These are phyloP conservation scores for Boletus rubescentipes DNA, from an alignment of 768 basidiomycete genomes.

Conservation along the genomic window DNA sequence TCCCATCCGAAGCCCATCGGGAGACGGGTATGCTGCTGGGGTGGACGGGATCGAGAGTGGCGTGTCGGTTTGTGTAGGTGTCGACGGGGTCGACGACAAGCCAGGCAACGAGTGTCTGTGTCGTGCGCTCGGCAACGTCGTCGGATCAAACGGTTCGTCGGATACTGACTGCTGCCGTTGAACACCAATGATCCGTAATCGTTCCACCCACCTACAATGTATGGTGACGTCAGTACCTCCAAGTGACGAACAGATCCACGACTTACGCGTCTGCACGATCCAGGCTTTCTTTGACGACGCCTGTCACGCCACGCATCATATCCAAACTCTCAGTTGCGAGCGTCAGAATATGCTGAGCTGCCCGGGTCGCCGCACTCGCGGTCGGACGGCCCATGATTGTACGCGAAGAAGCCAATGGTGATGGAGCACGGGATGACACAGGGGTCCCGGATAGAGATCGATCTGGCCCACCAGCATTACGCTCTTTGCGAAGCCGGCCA, in stretches of 20 bases:
- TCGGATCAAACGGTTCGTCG: slow-evolving; percentile 16
- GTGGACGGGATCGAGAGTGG: slow-evolving; percentile 32
- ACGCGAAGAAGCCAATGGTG: slow-evolving; percentile 30
- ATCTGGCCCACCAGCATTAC: slow-evolving; percentile 37
- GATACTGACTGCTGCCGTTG: slow-evolving; percentile 48
- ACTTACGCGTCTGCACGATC: slow-evolving; percentile 84
- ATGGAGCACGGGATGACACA: slow-evolving; percentile 35
- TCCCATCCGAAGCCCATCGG: slow-evolving; percentile 27
- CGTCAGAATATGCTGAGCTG: slow-evolving; percentile 78
- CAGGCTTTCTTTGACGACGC: slow-evolving; percentile 82
- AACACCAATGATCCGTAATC: slow-evolving; percentile 73
- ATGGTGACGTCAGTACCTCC: slow-evolving; percentile 1
- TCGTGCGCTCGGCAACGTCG: slow-evolving; percentile 6
- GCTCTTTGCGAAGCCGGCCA: slow-evolving; percentile 35
- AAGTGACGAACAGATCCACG: background rate
- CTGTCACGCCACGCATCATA: slow-evolving; percentile 88
- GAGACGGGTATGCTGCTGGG: slow-evolving; percentile 24
- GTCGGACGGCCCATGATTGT: slow-evolving; percentile 31
- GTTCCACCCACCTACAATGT: slow-evolving; percentile 71
- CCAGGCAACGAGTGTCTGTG: slow-evolving; percentile 26
- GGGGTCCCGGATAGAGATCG: slow-evolving; percentile 33
- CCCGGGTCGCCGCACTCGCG: slow-evolving; percentile 60
- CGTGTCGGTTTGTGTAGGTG: slow-evolving; percentile 27
- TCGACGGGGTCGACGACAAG: slow-evolving; percentile 31
- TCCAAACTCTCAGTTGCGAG: slow-evolving; percentile 91